Evolutionary conservation across 2,329 filamentous ascomycete genomes (phyloP).

Genomic region (Byssochlamys sp.): DNA sequence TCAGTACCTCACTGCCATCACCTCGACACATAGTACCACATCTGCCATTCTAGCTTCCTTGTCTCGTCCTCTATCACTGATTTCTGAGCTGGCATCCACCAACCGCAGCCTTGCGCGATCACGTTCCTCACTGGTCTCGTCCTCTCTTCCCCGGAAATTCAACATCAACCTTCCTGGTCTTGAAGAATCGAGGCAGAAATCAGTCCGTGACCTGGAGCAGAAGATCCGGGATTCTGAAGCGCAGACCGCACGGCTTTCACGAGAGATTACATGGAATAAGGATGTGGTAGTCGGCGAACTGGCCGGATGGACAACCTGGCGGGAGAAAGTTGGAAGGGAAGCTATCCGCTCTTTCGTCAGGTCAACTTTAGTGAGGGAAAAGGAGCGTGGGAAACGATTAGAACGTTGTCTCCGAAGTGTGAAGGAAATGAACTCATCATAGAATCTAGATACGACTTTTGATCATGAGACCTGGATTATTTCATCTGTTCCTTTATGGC

Average conservation of each 20-base stretch:
- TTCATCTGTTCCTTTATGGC: neutral
- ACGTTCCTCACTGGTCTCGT: slow-evolving; percentile 62
- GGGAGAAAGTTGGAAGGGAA: slow-evolving; percentile 64
- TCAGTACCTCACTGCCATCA: slow-evolving; percentile 64
- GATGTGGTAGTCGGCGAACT: slow-evolving; percentile 85
- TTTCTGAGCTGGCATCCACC: slow-evolving; percentile 63
- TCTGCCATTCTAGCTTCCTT: slow-evolving; percentile 71
- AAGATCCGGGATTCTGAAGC: slow-evolving; percentile 60
- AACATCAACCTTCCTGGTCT: slow-evolving; percentile 44
- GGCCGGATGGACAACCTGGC: slow-evolving; percentile 85
- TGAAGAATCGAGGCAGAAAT: slow-evolving; percentile 74
- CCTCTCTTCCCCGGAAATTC: slow-evolving; percentile 37
- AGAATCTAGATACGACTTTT: neutral
- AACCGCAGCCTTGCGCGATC: slow-evolving; percentile 70
- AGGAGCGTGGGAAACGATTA: slow-evolving; percentile 69
- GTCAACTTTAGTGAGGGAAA: slow-evolving; percentile 70
- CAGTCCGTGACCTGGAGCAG: slow-evolving; percentile 75
- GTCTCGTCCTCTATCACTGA: slow-evolving; percentile 66
- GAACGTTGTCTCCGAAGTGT: slow-evolving; percentile 64
- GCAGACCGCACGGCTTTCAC: slow-evolving; percentile 64
- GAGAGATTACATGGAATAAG: slow-evolving; percentile 82
- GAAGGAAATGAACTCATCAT: slow-evolving; percentile 12
- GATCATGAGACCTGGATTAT: neutral
- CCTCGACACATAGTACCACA: slow-evolving; percentile 74
- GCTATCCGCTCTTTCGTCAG: slow-evolving; percentile 68